These are phyloP conservation scores for Neopestalotiopsis sp. DNA, from an alignment of 2,329 filamentous ascomycete species.

Conservation along the genomic window DNA sequence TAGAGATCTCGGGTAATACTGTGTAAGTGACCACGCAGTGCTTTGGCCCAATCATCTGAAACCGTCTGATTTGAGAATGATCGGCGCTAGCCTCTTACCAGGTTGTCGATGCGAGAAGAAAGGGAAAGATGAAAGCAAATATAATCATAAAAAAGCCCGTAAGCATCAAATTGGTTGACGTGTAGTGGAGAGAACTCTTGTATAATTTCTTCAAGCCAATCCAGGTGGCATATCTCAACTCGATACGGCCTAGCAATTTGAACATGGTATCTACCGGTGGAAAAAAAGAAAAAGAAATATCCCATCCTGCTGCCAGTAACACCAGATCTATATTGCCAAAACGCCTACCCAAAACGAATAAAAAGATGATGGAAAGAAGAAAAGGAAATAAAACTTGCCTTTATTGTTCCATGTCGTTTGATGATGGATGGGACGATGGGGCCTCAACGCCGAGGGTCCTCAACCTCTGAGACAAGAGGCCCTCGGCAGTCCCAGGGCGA, in stretches of 20 bases:
- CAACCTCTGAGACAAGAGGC: slow-evolving; percentile 73
- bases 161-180: slow-evolving; percentile 17
- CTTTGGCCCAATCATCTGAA: slow-evolving; percentile 17
- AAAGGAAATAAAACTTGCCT: slow-evolving; percentile 2
- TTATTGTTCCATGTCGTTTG: slow-evolving; percentile 16
- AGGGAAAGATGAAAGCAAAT: neutral
- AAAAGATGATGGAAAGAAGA: neutral
- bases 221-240: neutral
- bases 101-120: neutral
- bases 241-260: neutral
- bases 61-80: slow-evolving; percentile 14
- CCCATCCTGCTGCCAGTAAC: slow-evolving; percentile 6
- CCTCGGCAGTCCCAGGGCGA: slow-evolving; percentile 58
- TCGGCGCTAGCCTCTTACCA: slow-evolving; percentile 9
- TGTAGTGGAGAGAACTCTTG: neutral
- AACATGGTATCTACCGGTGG: neutral
- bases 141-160: neutral
- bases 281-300: neutral
- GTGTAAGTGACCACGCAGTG: neutral
- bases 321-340: slow-evolving; percentile 3
- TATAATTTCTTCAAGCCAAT: neutral
- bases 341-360: neutral
- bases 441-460: slow-evolving; percentile 62
- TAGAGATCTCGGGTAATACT: neutral
- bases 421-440: slow-evolving; percentile 17